phyloP scores from a whole-genome alignment of 2,329 filamentous ascomycete species.

The Didymella sp. region DNA sequence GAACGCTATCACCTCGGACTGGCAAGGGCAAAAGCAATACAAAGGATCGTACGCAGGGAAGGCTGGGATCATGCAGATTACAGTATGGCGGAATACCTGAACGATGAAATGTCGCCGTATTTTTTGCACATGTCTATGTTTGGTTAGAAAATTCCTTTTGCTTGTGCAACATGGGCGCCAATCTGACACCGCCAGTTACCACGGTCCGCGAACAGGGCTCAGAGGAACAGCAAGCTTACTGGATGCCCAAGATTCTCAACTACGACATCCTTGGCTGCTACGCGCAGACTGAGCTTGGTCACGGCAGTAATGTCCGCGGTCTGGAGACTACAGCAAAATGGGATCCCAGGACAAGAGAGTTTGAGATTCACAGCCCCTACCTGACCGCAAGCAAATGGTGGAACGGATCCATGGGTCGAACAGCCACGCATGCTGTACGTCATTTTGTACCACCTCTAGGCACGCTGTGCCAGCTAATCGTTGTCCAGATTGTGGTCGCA shows the following conservation, averaged over 20 bases:
- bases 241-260: slow-evolving; percentile 58
- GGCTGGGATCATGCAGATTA: slow-evolving; percentile 59
- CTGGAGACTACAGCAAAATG: slow-evolving; percentile 59
- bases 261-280: slow-evolving; percentile 62
- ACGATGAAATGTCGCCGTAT: slow-evolving; percentile 62
- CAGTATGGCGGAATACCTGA: slow-evolving; percentile 60
- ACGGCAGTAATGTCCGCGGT: slow-evolving; percentile 61
- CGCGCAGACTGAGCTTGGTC: slow-evolving; percentile 61
- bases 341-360: slow-evolving; percentile 55
- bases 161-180: slow-evolving; percentile 25
- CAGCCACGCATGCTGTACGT: slow-evolving; percentile 59
- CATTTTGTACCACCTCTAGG: slow-evolving; percentile 11
- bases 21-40: slow-evolving; percentile 59
- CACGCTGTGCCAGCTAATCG: slow-evolving; percentile 13
- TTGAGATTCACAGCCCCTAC: slow-evolving; percentile 60
- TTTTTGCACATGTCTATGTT: slow-evolving; percentile 62
- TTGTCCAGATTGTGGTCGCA: slow-evolving; percentile 57
- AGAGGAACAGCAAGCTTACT: slow-evolving; percentile 56
- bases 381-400: slow-evolving; percentile 63
- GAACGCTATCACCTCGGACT: slow-evolving; percentile 62
- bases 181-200: slow-evolving; percentile 41
- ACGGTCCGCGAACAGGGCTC: slow-evolving; percentile 60
- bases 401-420: slow-evolving; percentile 61
- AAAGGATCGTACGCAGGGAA: slow-evolving; percentile 55
- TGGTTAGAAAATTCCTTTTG: slow-evolving; percentile 38